A percentile compares a stretch with the other conserved stretches of the same genome.
Evolutionary conservation across 2,329 filamentous ascomycete genomes (phyloP).

Genomic region (Thelonectria discophora): DNA sequence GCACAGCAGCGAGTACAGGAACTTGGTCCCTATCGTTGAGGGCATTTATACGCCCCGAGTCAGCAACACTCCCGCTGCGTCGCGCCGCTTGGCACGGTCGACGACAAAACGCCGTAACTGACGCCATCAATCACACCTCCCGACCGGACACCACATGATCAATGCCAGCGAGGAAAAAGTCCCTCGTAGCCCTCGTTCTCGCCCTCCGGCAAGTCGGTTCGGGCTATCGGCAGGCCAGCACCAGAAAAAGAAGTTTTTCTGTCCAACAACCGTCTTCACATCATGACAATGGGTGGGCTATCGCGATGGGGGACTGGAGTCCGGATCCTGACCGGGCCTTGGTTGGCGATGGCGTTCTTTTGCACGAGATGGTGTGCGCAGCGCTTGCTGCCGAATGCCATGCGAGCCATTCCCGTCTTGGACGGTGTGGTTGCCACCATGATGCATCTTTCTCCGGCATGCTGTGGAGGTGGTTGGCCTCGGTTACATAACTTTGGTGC

Average conservation of each 20-base stretch:
- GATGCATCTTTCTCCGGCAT: neutral
- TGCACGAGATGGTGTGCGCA: constrained; percentile 33
- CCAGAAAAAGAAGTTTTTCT: neutral
- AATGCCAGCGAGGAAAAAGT: neutral
- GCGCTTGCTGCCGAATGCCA: constrained; percentile 23
- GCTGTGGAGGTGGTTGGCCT: constrained; percentile 15
- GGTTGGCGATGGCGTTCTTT: constrained; percentile 38
- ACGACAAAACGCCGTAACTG: constrained; percentile 15
- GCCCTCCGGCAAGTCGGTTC: constrained; percentile 15
- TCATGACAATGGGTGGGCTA: constrained; percentile 13
- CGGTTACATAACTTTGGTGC: neutral
- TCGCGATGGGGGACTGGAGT: constrained; percentile 21
- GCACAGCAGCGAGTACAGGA: too few species aligned
- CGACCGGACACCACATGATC: neutral
- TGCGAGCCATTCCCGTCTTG: constrained; percentile 8
- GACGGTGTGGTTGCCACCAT: constrained; percentile 8
- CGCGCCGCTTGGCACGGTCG: constrained; percentile 13
- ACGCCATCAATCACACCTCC: neutral
- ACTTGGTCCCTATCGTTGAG: neutral
- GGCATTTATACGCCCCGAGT: neutral
- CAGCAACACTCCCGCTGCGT: neutral
- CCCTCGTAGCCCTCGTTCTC: constrained; percentile 6
- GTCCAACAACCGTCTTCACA: constrained; percentile 19
- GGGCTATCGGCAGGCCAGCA: constrained; percentile 25
- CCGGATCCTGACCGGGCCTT: constrained; percentile 31